Conservation (phyloP, 257 asterid genomes). For the Solanum raphanifolium region DNA sequence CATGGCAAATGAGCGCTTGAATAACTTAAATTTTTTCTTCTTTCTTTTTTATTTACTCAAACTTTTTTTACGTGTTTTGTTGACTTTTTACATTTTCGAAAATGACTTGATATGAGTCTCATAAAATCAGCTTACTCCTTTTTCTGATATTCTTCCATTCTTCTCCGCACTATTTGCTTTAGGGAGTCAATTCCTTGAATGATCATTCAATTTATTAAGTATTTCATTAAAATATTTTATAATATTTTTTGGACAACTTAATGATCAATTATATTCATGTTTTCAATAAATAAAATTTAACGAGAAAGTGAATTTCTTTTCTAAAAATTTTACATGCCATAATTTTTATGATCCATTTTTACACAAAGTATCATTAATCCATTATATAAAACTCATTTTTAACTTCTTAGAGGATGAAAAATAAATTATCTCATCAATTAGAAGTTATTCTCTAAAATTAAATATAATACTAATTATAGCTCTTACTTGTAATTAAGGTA, state of each 20-base stretch:
- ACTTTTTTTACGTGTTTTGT: too few relatives aligned
- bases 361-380: background rate
- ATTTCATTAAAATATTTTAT: too few relatives aligned
- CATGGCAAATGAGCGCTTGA: too few relatives aligned
- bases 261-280: background rate
- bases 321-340: background rate
- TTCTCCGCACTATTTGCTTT: too few relatives aligned
- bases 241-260: background rate
- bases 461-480: background rate
- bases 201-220: too few relatives aligned
- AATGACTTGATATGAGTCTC: background rate
- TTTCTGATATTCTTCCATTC: too few relatives aligned
- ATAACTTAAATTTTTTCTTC: too few relatives aligned
- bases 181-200: too few relatives aligned
- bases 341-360: background rate
- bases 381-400: background rate
- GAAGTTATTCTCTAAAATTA: background rate
- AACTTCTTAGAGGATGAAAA: background rate
- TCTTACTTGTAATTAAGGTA: background rate
- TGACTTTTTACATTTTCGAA: background rate
- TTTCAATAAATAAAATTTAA: background rate
- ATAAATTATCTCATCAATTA: background rate
- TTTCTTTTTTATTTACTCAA: too few relatives aligned
- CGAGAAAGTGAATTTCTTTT: too few relatives aligned
- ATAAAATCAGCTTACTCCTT: too few relatives aligned